A percentile compares a stretch with the other conserved stretches of the same genome.
phyloP scores from a whole-genome alignment of 225 moss, liverwort and hornwort species.

The Bryum argenteum region DNA sequence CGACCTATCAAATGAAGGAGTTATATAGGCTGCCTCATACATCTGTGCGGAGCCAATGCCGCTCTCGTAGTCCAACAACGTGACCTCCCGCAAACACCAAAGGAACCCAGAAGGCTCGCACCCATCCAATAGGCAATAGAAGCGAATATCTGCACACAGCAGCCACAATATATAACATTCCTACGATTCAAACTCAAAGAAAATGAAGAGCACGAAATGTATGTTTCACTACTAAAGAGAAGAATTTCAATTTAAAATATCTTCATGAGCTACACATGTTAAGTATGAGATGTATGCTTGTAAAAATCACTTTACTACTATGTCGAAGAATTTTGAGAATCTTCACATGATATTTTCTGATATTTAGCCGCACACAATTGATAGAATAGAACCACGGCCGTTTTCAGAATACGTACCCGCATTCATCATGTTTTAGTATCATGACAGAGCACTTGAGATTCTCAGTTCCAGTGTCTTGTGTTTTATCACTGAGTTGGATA shows the following conservation, averaged over 20 bases:
- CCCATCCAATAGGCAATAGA: slow-evolving; percentile 82
- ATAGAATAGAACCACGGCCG: too few relatives aligned
- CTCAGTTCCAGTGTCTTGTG: slow-evolving; percentile 20
- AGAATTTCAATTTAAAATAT: too few relatives aligned
- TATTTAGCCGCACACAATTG: too few relatives aligned
- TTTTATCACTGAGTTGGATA: slow-evolving; percentile 35
- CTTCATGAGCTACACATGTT: too few relatives aligned
- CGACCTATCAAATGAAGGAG: slow-evolving; percentile 11
- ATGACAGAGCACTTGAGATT: slow-evolving; percentile 66
- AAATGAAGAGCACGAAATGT: too few relatives aligned
- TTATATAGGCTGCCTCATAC: slow-evolving; percentile 47
- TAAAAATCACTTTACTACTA: too few relatives aligned
- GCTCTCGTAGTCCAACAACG: slow-evolving; percentile 86
- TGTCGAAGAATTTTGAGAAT: too few relatives aligned
- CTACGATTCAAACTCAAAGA: slow-evolving; percentile 2
- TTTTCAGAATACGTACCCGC: slow-evolving; percentile 53
- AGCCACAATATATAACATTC: neutral
- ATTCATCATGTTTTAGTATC: slow-evolving; percentile 63
- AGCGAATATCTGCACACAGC: slow-evolving; percentile 74
- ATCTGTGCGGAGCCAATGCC: slow-evolving; percentile 87
- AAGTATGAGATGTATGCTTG: too few relatives aligned
- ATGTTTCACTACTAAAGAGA: too few relatives aligned
- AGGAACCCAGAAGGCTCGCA: slow-evolving; percentile 93
- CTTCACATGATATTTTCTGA: too few relatives aligned
- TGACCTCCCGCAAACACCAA: slow-evolving; percentile 95